These are phyloP conservation scores for Diplocarpon rosae DNA, from an alignment of 2,329 filamentous ascomycete genomes.

Conservation along the genomic window DNA sequence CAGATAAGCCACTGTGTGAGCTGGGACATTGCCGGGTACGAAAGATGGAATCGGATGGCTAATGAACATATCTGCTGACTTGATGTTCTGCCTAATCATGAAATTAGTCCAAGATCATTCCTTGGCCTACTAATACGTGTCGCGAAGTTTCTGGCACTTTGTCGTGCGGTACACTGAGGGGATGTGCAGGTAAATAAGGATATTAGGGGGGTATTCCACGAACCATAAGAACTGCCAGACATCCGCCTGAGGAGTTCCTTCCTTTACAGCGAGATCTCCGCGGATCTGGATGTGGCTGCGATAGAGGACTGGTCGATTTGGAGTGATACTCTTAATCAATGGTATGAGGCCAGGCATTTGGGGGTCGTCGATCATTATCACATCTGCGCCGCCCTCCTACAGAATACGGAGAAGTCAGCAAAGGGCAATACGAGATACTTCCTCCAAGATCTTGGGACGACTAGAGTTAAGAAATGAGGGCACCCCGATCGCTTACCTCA, in stretches of 20 bases:
- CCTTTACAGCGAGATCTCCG: conserved; percentile 54
- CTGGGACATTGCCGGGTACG: conserved; percentile 57
- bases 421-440: too few species aligned
- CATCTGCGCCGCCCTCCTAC: neutral
- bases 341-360: conserved; percentile 75
- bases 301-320: conserved; percentile 67
- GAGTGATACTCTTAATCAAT: conserved; percentile 59
- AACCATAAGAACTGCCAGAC: conserved; percentile 63
- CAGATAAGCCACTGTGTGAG: conserved; percentile 59
- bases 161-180: too few species aligned
- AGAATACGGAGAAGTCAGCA: neutral
- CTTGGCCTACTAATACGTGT: too few species aligned
- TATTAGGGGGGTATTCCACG: too few species aligned
- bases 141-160: too few species aligned
- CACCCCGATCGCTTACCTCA: conserved; percentile 60
- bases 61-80: conserved; percentile 66
- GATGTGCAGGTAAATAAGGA: too few species aligned
- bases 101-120: too few species aligned
- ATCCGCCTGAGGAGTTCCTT: conserved; percentile 57
- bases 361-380: conserved; percentile 58
- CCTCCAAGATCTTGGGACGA: too few species aligned
- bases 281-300: conserved; percentile 77
- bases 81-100: conserved; percentile 43
- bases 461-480: conserved; percentile 40
- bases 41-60: conserved; percentile 70